phyloP scores from a whole-genome alignment of 2,329 filamentous ascomycete genomes.

The Zymoseptoria crescenta region DNA sequence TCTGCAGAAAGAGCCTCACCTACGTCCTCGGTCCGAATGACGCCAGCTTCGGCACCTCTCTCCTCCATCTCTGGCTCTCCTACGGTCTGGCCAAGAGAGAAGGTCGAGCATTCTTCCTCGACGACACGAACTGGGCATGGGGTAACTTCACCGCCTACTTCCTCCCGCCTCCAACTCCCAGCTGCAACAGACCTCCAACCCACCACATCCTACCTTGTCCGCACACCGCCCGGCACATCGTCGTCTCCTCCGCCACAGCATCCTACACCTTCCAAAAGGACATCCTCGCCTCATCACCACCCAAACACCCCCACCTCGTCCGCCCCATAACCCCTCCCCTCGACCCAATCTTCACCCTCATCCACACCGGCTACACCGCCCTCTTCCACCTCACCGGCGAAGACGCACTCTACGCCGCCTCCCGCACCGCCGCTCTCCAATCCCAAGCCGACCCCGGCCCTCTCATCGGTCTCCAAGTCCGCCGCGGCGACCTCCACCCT shows the following conservation, averaged over 20 bases:
- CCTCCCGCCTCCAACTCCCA: constrained; percentile 53
- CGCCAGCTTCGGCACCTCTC: constrained; percentile 66
- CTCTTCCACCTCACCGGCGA: constrained; percentile 62
- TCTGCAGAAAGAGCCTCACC: constrained; percentile 66
- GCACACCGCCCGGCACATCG: constrained; percentile 63
- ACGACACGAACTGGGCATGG: constrained; percentile 76
- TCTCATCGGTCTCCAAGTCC: constrained; percentile 67
- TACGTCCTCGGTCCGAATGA: constrained; percentile 68
- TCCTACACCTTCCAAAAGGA: not conserved
- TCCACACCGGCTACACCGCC: constrained; percentile 61
- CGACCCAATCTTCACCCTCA: constrained; percentile 54
- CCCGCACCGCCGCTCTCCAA: constrained; percentile 51
- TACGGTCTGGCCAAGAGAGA: constrained; percentile 73
- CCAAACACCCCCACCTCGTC: constrained; percentile 24
- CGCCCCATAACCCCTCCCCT: constrained; percentile 36
- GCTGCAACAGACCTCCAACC: constrained; percentile 63
- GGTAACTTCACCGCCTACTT: constrained; percentile 69
- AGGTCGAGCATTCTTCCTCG: constrained; percentile 70
- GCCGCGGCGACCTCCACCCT: constrained; percentile 71
- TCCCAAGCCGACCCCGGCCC: constrained; percentile 42
- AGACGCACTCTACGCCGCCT: constrained; percentile 57
- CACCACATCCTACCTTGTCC: constrained; percentile 75
- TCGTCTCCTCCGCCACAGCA: constrained; percentile 62
- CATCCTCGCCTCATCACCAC: constrained; percentile 32
- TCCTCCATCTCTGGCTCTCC: constrained; percentile 76